These are phyloP conservation scores for Plasmodium knowlesi DNA, from an alignment of 169 alveolate species.

Conservation along the genomic window DNA sequence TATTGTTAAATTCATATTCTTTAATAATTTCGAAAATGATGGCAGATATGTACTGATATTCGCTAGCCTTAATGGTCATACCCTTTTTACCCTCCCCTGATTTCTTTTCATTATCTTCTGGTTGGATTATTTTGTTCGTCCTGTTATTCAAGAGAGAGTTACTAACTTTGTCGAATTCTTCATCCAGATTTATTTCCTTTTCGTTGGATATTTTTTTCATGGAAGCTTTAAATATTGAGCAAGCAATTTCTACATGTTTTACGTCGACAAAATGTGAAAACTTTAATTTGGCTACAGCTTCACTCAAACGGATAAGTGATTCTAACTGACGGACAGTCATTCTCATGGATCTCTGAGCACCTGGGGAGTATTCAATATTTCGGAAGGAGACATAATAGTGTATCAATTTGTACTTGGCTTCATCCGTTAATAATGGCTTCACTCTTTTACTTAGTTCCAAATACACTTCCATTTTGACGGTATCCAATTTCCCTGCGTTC, in stretches of 20 bases:
- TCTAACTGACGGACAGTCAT: slow-evolving; percentile 98
- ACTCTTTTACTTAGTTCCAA: slow-evolving; percentile 92
- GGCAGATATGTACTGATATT: slow-evolving; percentile 82
- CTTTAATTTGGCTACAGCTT: slow-evolving; percentile 96
- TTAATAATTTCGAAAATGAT: slow-evolving; percentile 82
- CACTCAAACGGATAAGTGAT: slow-evolving; percentile 94
- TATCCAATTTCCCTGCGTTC: slow-evolving; percentile 79
- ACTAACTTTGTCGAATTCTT: slow-evolving; percentile 32
- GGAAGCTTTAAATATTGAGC: slow-evolving; percentile 91
- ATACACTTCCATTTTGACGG: slow-evolving; percentile 91
- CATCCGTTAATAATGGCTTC: slow-evolving; percentile 94
- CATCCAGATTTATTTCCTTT: slow-evolving; percentile 77
- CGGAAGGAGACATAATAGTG: slow-evolving; percentile 94
- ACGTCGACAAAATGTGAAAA: slow-evolving; percentile 90
- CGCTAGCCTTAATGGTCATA: slow-evolving; percentile 75
- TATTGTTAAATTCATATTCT: slow-evolving; percentile 80
- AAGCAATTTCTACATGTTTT: slow-evolving; percentile 95
- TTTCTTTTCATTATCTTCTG: neutral
- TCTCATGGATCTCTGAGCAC: slow-evolving; percentile 90
- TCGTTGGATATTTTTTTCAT: slow-evolving; percentile 83
- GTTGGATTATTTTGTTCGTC: neutral
- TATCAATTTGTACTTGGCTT: slow-evolving; percentile 91
- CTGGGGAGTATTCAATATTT: slow-evolving; percentile 90
- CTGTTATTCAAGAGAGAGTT: slow-evolving; percentile 9
- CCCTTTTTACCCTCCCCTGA: slow-evolving; percentile 24